Evolutionary conservation across 108 stramenopile genomes (phyloP).

Genomic region (Fistulifera pelliculosa): DNA sequence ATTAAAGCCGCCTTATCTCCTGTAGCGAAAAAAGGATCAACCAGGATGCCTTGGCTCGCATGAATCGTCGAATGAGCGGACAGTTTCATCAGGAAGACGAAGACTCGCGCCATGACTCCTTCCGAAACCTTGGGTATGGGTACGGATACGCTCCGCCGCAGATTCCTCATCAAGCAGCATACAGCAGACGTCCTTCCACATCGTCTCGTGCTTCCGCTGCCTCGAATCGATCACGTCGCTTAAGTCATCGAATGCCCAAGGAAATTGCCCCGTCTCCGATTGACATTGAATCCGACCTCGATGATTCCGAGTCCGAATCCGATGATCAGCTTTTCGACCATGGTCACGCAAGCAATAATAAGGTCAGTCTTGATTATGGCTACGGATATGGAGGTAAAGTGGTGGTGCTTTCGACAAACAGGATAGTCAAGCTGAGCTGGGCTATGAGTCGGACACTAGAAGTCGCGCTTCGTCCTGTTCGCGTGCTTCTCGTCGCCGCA

Average conservation of each 20-base stretch:
- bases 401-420: not conserved
- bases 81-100: not conserved
- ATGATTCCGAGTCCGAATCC: too few species aligned
- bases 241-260: not conserved
- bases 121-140: not conserved
- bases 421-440: not conserved
- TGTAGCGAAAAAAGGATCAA: not conserved
- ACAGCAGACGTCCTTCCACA: too few species aligned
- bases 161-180: not conserved
- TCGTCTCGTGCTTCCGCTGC: not conserved
- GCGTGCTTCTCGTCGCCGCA: conserved; percentile 4
- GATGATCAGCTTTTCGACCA: too few species aligned
- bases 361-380: not conserved
- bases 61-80: conserved; percentile 2
- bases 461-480: not conserved
- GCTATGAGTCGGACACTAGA: too few species aligned
- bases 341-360: too few species aligned
- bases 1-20: too few species aligned
- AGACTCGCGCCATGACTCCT: not conserved
- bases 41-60: conserved; percentile 1
- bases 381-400: conserved; percentile 7
- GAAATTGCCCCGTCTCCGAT: not conserved
- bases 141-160: not conserved
- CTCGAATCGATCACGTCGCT: not conserved
- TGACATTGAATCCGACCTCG: not conserved